Evolutionary conservation across 441 rosid species (phyloP).

Genomic region (Mallotus japonicus): DNA sequence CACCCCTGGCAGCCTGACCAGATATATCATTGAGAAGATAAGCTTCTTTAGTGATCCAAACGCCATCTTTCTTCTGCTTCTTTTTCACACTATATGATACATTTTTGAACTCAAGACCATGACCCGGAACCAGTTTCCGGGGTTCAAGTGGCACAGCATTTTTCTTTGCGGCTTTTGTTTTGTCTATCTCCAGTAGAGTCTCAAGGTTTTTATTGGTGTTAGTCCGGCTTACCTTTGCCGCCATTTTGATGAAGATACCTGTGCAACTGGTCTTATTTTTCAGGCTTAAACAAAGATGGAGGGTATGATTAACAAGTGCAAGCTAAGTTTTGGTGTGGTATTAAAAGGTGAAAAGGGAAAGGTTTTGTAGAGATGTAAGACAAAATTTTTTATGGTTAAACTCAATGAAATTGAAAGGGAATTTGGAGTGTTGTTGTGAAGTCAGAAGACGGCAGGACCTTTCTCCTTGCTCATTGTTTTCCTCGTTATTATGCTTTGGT

Average conservation of each 20-base stretch:
- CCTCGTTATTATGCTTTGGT: slow-evolving; percentile 28
- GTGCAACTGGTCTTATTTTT: background rate
- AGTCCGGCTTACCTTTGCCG: slow-evolving; percentile 19
- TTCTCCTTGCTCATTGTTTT: slow-evolving; percentile 12
- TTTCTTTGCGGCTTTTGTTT: slow-evolving; percentile 11
- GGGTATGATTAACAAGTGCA: background rate
- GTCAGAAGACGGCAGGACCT: background rate
- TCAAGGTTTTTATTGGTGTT: slow-evolving; percentile 42
- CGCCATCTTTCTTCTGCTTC: slow-evolving; percentile 59
- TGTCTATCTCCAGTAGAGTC: slow-evolving; percentile 46
- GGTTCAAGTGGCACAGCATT: background rate
- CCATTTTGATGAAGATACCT: slow-evolving; percentile 18
- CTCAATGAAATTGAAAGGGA: slow-evolving; percentile 15
- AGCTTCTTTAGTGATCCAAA: slow-evolving; percentile 50
- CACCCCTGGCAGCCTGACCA: slow-evolving; percentile 69
- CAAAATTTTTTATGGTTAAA: slow-evolving; percentile 12
- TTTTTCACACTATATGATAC: slow-evolving; percentile 56
- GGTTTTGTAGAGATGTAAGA: background rate
- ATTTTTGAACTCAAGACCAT: slow-evolving; percentile 53
- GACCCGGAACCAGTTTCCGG: slow-evolving; percentile 40
- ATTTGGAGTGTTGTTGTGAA: slow-evolving; percentile 9
- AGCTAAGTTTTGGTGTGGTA: slow-evolving; percentile 6
- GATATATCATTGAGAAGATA: slow-evolving; percentile 69
- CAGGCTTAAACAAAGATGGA: slow-evolving; percentile 4
- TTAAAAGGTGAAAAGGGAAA: slow-evolving; percentile 7